Conservation (phyloP, 768 basidiomycete genomes). For the Rhodosporidiobolus sp. region DNA sequence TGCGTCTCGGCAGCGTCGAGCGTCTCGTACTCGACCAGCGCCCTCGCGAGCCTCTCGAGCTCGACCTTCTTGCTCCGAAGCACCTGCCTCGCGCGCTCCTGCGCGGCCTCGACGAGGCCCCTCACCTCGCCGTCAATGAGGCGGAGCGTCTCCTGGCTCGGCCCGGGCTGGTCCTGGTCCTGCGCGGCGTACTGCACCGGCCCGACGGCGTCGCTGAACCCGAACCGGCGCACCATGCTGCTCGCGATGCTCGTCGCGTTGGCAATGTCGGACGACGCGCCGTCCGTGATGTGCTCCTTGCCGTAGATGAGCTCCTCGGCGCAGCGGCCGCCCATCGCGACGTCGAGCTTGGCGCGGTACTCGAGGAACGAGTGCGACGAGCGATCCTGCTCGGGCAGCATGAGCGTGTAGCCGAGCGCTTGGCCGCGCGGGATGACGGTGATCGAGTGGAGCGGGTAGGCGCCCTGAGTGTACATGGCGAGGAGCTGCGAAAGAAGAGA, state of each 20-base stretch:
- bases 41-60: conserved; percentile 76
- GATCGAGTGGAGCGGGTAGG: conserved; percentile 83
- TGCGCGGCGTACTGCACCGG: conserved; percentile 74
- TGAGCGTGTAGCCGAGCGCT: conserved; percentile 67
- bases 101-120: conserved; percentile 68
- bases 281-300: conserved; percentile 65
- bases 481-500: conserved; percentile 51
- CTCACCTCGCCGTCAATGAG: conserved; percentile 85
- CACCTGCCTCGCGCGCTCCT: conserved; percentile 63
- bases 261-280: conserved; percentile 77
- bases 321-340: conserved; percentile 59
- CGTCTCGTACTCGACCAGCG: conserved; percentile 93
- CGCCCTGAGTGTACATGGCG: conserved; percentile 88
- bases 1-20: conserved; percentile 79
- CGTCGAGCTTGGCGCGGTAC: conserved; percentile 47
- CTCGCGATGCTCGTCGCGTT: conserved; percentile 75
- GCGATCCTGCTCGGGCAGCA: conserved; percentile 51
- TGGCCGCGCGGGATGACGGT: conserved; percentile 96
- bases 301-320: conserved; percentile 66
- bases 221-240: conserved; percentile 75
- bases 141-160: conserved; percentile 69
- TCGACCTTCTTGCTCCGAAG: conserved; percentile 68
- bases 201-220: conserved; percentile 51
- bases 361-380: conserved; percentile 49
- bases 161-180: conserved; percentile 56